Evolutionary conservation across 2,329 filamentous ascomycete species (phyloP), one percentile per base, ranked within the genome.

Genomic region (Waltergamsia citrina): DNA sequence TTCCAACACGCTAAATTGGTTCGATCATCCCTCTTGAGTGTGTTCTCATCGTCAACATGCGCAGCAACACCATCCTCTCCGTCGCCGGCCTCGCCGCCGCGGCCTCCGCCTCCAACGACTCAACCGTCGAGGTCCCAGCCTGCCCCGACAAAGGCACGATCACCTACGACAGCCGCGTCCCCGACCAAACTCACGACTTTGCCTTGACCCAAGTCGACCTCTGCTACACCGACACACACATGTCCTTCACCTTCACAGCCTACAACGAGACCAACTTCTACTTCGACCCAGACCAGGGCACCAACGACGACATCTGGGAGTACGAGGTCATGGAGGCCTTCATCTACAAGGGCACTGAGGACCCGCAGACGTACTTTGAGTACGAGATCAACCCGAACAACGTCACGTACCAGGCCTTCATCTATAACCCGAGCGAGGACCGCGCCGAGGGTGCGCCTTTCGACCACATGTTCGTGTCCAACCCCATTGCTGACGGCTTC

Each of bases 251-350:
- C 4, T 68, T 70, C 40, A 65, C 52, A 3, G 66, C 66, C 4
- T 45, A 54, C 33, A 52, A 65, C 27, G 66, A 70, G 50, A 58
- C 52, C 26, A 57, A 59, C 45, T 70, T 63, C 43, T 67, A 56
- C 52, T 69, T 57, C 50, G 58, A 67, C 44, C 43, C 47, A 14
- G 52, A 42, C 18, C 56, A 62, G 29, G 53, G 46, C 34, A 67
- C 56, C 28, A 69, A 70, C 39, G 63, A 59, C 32, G 52, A 59
- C 29, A 62, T 71, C 32, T 70, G 58, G 53, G 43, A 57, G 34
- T 69, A 69, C 44, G 62, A 69, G 41, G 65, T 69, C 23, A 65
- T 70, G 59, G 67, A 69, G 43, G 57, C 58, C 9, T 70, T 70
- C 43, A 57, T 70, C 40, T 53, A 61, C 44, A 55, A 48, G 22